phyloP scores from a whole-genome alignment of 768 basidiomycete species.

The Boletus rubescentipes region DNA sequence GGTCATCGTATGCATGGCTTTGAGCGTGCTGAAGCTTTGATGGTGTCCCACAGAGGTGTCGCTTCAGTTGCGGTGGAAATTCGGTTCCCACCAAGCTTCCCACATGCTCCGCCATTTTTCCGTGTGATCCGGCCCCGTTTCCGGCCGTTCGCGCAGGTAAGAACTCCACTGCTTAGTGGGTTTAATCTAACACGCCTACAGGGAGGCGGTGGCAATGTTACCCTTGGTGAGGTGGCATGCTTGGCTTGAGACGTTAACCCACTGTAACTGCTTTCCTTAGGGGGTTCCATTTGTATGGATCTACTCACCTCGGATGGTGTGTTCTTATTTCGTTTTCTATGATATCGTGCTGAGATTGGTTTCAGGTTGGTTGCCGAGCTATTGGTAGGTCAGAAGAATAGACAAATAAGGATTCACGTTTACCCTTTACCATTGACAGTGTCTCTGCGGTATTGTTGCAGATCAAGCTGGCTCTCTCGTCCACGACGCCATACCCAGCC shows the following conservation, averaged over 20 bases:
- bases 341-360: not conserved
- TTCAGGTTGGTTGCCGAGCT: conserved; percentile 58
- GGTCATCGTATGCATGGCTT: conserved; percentile 14
- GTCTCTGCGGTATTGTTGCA: conserved; percentile 52
- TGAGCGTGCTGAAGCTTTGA: not conserved
- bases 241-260: no score
- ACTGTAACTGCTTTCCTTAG: conserved; percentile 28
- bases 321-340: not conserved
- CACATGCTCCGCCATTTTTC: conserved; percentile 73
- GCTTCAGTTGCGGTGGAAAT: conserved; percentile 73
- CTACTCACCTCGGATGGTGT: conserved; percentile 58
- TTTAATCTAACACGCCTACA: conserved; percentile 6
- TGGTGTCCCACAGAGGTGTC: conserved; percentile 40
- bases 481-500: conserved; percentile 62
- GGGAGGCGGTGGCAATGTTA: conserved; percentile 71
- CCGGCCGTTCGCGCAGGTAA: conserved; percentile 57
- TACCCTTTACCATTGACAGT: conserved; percentile 22
- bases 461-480: conserved; percentile 69
- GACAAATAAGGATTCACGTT: not conserved
- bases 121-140: conserved; percentile 73
- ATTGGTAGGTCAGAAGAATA: conserved; percentile 40
- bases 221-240: conserved; percentile 43
- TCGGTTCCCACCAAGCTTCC: conserved; percentile 64
- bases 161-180: not conserved
- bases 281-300: conserved; percentile 78